Conservation (phyloP, 495 filamentous ascomycete genomes). For the Oleoguttula mirabilis region DNA sequence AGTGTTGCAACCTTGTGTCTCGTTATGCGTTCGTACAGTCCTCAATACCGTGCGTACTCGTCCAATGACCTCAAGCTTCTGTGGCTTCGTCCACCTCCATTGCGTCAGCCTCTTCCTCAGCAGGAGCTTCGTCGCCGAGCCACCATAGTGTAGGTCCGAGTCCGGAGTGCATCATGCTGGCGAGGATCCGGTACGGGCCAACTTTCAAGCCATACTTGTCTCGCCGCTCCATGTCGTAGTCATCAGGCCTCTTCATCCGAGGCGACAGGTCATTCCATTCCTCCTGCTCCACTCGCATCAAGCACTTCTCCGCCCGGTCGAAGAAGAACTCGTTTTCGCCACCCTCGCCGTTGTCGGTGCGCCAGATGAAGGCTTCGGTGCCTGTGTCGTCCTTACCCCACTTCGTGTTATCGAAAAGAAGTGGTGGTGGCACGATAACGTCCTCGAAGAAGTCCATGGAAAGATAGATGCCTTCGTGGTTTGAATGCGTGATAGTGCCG, state of each 20-base stretch:
- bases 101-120: constrained; percentile 1
- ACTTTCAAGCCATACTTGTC: constrained; percentile 1
- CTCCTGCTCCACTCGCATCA: constrained; percentile 72
- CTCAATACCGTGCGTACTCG: too few species aligned
- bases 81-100: neutral
- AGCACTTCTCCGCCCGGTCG: constrained; percentile 77
- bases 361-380: constrained; percentile 64
- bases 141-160: constrained; percentile 20
- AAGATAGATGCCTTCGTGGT: constrained; percentile 61
- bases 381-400: constrained; percentile 50
- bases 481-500: constrained; percentile 64
- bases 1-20: too few species aligned
- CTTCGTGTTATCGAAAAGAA: constrained; percentile 5
- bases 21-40: too few species aligned
- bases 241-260: constrained; percentile 27
- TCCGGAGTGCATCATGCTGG: constrained; percentile 17
- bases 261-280: constrained; percentile 82
- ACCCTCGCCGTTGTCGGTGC: constrained; percentile 47
- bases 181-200: constrained; percentile 9
- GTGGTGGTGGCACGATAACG: constrained; percentile 53
- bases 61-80: too few species aligned
- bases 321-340: constrained; percentile 50
- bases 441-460: constrained; percentile 83
- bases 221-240: constrained; percentile 3
- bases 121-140: constrained; percentile 9